Evolutionary conservation across 495 filamentous ascomycete genomes (phyloP).

Genomic region (Neurospora tetraspora): DNA sequence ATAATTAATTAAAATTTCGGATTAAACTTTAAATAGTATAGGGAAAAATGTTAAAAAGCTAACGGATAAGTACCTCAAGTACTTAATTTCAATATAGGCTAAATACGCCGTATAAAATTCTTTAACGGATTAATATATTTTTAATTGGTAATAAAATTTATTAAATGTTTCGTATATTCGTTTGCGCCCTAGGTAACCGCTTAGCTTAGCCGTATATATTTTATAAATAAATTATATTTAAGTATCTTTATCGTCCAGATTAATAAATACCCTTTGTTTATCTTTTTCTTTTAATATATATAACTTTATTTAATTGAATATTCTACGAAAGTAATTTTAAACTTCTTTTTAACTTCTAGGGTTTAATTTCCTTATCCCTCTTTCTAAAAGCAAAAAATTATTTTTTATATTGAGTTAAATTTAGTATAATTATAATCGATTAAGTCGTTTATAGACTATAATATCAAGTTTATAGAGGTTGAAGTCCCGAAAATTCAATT

Average conservation of each 20-base stretch:
- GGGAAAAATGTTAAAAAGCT: not conserved
- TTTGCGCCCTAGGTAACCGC: rapidly evolving
- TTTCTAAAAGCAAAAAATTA: not conserved
- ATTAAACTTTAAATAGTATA: not conserved
- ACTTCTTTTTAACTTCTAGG: not conserved
- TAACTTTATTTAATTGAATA: not conserved
- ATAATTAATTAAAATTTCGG: no score
- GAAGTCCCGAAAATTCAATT: no score
- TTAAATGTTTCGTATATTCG: no score
- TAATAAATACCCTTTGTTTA: no score
- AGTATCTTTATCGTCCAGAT: no score
- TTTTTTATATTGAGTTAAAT: not conserved
- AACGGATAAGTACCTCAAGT: rapidly evolving
- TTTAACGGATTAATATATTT: no score
- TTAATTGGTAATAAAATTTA: no score
- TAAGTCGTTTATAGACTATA: not conserved
- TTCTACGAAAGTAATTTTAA: not conserved
- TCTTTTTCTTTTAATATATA: no score
- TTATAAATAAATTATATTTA: no score
- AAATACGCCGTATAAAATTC: no score
- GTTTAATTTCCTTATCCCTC: rapidly evolving
- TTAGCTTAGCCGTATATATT: no score
- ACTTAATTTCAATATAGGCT: no score
- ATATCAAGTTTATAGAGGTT: not conserved
- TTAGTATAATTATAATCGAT: not conserved